Conservation (phyloP, 805 yeast species). For the Candida awuae region DNA sequence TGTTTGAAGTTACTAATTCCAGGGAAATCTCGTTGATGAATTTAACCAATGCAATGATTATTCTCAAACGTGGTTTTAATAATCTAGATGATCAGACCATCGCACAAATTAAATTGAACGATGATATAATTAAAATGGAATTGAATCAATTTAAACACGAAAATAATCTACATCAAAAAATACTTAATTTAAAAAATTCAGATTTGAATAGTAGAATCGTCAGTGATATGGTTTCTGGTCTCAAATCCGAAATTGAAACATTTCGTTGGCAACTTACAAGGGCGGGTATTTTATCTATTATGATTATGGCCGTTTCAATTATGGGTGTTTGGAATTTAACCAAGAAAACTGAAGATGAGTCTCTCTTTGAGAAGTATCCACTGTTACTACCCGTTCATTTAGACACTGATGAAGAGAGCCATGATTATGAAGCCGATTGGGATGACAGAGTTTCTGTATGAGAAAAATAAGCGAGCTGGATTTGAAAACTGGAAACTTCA, state of each 20-base stretch:
- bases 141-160: conserved; percentile 81
- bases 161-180: conserved; percentile 66
- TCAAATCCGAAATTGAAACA: conserved; percentile 80
- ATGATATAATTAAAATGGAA: conserved; percentile 69
- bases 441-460: conserved; percentile 25
- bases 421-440: conserved; percentile 49
- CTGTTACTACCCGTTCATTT: conserved; percentile 36
- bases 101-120: conserved; percentile 43
- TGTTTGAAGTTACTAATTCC: conserved; percentile 66
- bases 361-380: conserved; percentile 17
- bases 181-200: conserved; percentile 61
- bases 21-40: conserved; percentile 65
- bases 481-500: no score
- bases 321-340: conserved; percentile 44
- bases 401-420: conserved; percentile 44
- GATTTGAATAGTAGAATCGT: conserved; percentile 80
- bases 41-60: conserved; percentile 55
- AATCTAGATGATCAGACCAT: conserved; percentile 72
- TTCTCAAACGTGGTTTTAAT: conserved; percentile 64
- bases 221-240: conserved; percentile 70
- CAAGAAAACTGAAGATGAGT: conserved; percentile 28
- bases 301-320: conserved; percentile 54
- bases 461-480: neutral
- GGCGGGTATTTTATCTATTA: conserved; percentile 72
- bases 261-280: conserved; percentile 91